These are phyloP conservation scores for Ceratocystiopsis sp. DNA, from an alignment of 2,329 filamentous ascomycete genomes.

Conservation along the genomic window DNA sequence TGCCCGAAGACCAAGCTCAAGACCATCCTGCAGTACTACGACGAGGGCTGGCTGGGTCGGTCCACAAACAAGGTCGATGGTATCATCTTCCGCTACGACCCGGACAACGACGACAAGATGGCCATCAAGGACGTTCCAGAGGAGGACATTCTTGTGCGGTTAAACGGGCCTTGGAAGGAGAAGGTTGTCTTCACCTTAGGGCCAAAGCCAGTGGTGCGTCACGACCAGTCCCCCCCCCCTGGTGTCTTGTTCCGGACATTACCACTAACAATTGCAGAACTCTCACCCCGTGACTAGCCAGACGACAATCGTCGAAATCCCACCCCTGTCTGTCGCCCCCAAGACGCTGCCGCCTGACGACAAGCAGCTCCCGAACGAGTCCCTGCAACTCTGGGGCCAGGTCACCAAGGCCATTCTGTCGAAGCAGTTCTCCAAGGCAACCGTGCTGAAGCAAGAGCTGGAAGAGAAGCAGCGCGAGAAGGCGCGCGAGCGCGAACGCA, in stretches of 20 bases:
- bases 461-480: slow-evolving; percentile 81
- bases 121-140: slow-evolving; percentile 77
- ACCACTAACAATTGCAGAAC: slow-evolving; percentile 14
- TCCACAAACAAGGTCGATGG: slow-evolving; percentile 85
- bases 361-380: slow-evolving; percentile 76
- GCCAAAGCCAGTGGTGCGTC: slow-evolving; percentile 42
- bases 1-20: slow-evolving; percentile 86
- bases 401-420: slow-evolving; percentile 74
- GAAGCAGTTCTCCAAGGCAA: slow-evolving; percentile 74
- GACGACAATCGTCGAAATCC: slow-evolving; percentile 69
- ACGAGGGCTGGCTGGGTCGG: slow-evolving; percentile 87
- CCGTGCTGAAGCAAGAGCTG: slow-evolving; percentile 72
- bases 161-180: slow-evolving; percentile 77
- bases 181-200: slow-evolving; percentile 45
- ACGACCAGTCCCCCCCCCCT: too few species aligned
- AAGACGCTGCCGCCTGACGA: slow-evolving; percentile 67
- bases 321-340: slow-evolving; percentile 59
- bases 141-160: slow-evolving; percentile 62
- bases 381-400: slow-evolving; percentile 67
- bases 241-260: too few species aligned
- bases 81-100: slow-evolving; percentile 79
- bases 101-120: slow-evolving; percentile 63
- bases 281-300: slow-evolving; percentile 40
- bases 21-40: slow-evolving; percentile 79
- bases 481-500: slow-evolving; percentile 60